Conservation (phyloP, 2,329 filamentous ascomycete genomes). For the Raffaelea deltoideospora region DNA sequence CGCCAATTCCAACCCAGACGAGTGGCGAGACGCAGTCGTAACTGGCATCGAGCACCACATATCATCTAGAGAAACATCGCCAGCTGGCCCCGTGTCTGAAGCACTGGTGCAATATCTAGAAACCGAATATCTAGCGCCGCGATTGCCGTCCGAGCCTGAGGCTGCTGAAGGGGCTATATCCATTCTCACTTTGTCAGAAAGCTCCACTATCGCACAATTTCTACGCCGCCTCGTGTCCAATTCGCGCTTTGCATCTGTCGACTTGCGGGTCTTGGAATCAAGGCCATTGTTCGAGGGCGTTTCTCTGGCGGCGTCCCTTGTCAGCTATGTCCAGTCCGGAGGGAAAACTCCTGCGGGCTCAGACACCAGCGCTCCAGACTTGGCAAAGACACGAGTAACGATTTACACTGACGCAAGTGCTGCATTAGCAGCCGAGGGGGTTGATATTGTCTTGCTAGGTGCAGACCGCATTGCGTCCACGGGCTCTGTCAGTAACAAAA, state of each 20-base stretch:
- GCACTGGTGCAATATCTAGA: conserved; percentile 21
- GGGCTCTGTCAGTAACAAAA: conserved; percentile 53
- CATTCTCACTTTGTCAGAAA: conserved; percentile 46
- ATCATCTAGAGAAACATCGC: conserved; percentile 10
- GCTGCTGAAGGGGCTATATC: conserved; percentile 18
- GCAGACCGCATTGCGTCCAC: conserved; percentile 44
- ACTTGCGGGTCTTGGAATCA: conserved; percentile 50
- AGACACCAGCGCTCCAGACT: too few relatives aligned
- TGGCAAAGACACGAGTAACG: conserved; percentile 23
- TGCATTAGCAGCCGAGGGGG: conserved; percentile 32
- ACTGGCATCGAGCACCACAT: conserved; percentile 8
- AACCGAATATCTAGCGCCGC: conserved; percentile 13
- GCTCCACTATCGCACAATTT: conserved; percentile 40
- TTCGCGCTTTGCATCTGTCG: conserved; percentile 22
- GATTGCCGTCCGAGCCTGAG: background rate
- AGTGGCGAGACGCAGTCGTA: conserved; percentile 7
- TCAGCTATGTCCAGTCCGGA: conserved; percentile 12
- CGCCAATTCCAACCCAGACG: conserved; percentile 3
- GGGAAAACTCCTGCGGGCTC: background rate
- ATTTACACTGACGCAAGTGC: conserved; percentile 46
- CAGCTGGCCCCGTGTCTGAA: conserved; percentile 11
- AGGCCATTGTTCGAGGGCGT: conserved; percentile 52
- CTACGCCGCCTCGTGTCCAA: conserved; percentile 26
- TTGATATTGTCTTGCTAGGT: conserved; percentile 46
- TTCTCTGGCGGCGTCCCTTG: conserved; percentile 31